Evolutionary conservation across 2,329 filamentous ascomycete species (phyloP).

Genomic region (Pseudopithomyces chartarum): DNA sequence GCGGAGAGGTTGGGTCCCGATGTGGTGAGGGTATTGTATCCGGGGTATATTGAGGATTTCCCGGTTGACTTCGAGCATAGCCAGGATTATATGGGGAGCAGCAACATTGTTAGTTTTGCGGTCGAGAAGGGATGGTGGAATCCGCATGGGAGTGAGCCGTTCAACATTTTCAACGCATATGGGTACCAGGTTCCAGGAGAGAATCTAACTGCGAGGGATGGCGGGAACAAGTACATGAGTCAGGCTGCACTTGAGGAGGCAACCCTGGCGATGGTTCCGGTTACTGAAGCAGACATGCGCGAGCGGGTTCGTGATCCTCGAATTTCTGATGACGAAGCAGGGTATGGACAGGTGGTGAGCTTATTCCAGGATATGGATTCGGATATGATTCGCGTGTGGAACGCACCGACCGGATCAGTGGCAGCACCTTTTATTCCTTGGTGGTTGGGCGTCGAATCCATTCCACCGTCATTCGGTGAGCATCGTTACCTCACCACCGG

Average conservation of each 20-base stretch:
- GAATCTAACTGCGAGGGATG: slow-evolving; percentile 32
- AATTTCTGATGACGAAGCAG: slow-evolving; percentile 44
- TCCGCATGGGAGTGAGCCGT: slow-evolving; percentile 35
- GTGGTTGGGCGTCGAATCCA: slow-evolving; percentile 40
- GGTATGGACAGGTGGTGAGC: slow-evolving; percentile 42
- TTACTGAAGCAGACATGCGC: slow-evolving; percentile 57
- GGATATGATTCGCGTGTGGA: slow-evolving; percentile 41
- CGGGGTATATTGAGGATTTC: slow-evolving; percentile 45
- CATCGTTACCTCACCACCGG: slow-evolving; percentile 44
- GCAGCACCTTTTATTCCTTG: slow-evolving; percentile 42
- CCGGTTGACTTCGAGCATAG: slow-evolving; percentile 36
- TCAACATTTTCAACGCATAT: slow-evolving; percentile 46
- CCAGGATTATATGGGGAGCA: slow-evolving; percentile 38
- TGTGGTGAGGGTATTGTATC: slow-evolving; percentile 41
- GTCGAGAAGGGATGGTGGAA: slow-evolving; percentile 44
- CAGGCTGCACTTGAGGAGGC: slow-evolving; percentile 43
- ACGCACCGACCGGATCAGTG: slow-evolving; percentile 41
- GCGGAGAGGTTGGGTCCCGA: slow-evolving; percentile 39
- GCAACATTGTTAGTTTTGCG: slow-evolving; percentile 42
- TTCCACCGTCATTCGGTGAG: slow-evolving; percentile 39
- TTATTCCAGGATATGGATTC: slow-evolving; percentile 30
- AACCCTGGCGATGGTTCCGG: slow-evolving; percentile 49
- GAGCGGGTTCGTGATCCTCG: slow-evolving; percentile 44
- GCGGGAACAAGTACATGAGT: slow-evolving; percentile 46
- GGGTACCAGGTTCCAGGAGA: slow-evolving; percentile 33